Base-by-base conservation (phyloP, 768 basidiomycete species). In the Hygrocybe punicea region DNA sequence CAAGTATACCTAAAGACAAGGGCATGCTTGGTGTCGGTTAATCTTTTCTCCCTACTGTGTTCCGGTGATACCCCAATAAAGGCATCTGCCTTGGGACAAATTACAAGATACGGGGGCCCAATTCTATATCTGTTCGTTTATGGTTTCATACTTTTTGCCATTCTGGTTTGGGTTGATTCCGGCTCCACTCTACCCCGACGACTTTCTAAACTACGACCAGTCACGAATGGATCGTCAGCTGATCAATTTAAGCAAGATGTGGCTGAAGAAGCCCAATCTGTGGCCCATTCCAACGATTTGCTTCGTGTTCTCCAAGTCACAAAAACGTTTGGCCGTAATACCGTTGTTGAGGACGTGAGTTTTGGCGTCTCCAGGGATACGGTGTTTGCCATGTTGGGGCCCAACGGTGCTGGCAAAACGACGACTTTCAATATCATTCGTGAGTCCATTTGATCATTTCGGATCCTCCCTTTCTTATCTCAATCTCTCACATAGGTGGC, bases 331-430 rank as follows among this genome's bases (percentile, higher is more conserved):
- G 72, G 72, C 9, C 67, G 69, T 13, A 78, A 80, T 40, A 78
- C 73, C 24, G 89, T 86, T 0, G 87, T 92, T 0, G 84, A 91
- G 62, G 79, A 88, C 61, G 85, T 91, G 37, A 85, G 81, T 59
- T 81, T 91, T 62, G 84, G 84, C 0, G 84, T 90, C 24, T 70
- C 81, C 1, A 71, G 70, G 39, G 79, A 87, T 46, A 85, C 84
- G 4, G 74, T 87, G 16, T 88, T 90, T 61, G 87, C 85, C 4
- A 69, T 91, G 59, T 75, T 92, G 14, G 90, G 90, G 1, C 90
- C 90, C 1, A 92, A 91, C 61, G 90, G 90, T 6, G 90, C 89
- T 8, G 89, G 90, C 0, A 91, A 91, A 70, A 91, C 87, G 10
- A 90, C 90, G 0, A 86, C 84, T 0, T 89, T 91, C 69, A 88